Evolutionary conservation across 2,329 filamentous ascomycete genomes (phyloP), one percentile per base, ranked within the genome.

Genomic region (Ophiognomonia clavigignenti-juglandacearum): DNA sequence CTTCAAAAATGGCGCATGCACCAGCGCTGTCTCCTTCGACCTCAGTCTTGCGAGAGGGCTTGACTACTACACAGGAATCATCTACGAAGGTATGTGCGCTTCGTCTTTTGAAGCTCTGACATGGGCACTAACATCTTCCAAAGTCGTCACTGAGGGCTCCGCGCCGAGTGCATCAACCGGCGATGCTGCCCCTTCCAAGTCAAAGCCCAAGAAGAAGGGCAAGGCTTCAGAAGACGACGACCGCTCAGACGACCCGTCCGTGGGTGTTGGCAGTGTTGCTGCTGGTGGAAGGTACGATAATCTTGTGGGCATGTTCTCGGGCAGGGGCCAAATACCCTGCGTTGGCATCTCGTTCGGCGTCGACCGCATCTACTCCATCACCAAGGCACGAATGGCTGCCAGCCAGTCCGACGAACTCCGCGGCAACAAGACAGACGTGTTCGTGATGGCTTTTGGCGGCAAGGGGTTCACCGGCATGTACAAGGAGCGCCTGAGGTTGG

Each of bases 371-470:
- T 93, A 93, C 69, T 88, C 85, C 57, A 91, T 95, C 61, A 88
- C 83, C 53, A 92, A 93, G 65, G 83, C 86, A 19, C 43, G 77
- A 83, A 40, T 76, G 88, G 63, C 81, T 80, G 52, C 78, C 77
- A 78, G 80, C 48, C 75, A 78, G 58, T 77, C 71, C 37, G 29
- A 29, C 20, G 43, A 46, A 35, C 41, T 37, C 6, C 52, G 46
- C 9, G 39, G 43, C 54, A 89, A 84, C 60, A 86, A 93, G 57
- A 85, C 91, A 3, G 91, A 97, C 61, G 90, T 91, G 38, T 96
- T 83, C 67, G 86, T 97, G 60, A 97, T 97, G 90, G 90, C 90
- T 0, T 90, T 96, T 61, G 91, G 89, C 45, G 86, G 88, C 44
- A 92, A 91, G 68, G 86, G 83, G 18, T 92, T 91, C 65, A 85